These are phyloP conservation scores for Cladosporium velox DNA, from an alignment of 2,329 filamentous ascomycete species.

Conservation along the genomic window DNA sequence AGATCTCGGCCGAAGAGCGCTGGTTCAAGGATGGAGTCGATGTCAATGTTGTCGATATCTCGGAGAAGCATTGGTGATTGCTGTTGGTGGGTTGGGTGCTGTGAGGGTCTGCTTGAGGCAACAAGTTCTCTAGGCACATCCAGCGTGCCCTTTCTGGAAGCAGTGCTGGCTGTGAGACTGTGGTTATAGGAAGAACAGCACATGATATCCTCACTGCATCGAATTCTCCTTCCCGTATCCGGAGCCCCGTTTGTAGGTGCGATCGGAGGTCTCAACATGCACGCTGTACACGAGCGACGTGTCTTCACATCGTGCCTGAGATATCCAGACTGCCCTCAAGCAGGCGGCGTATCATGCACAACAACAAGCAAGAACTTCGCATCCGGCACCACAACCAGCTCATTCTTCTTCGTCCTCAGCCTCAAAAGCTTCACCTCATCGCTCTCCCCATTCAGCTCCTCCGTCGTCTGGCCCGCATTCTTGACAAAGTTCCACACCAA, in stretches of 20 bases:
- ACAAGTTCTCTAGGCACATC: not conserved
- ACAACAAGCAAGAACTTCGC: constrained; percentile 76
- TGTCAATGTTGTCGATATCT: constrained; percentile 66
- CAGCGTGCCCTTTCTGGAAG: not conserved
- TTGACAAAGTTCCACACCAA: constrained; percentile 77
- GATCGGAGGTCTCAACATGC: not conserved
- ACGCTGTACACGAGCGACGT: not conserved
- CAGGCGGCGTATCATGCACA: constrained; percentile 76
- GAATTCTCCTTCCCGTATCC: not conserved
- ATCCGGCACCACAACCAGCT: constrained; percentile 81
- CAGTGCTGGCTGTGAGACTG: not conserved
- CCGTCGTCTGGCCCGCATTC: constrained; percentile 67
- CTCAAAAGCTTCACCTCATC: constrained; percentile 77
- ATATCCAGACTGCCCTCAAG: constrained; percentile 43
- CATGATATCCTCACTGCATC: not conserved
- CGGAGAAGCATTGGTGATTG: constrained; percentile 64
- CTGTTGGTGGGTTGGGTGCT: not conserved
- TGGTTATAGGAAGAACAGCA: not conserved
- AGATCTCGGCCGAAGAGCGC: constrained; percentile 61
- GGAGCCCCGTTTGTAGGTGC: not conserved
- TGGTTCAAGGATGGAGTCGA: constrained; percentile 69
- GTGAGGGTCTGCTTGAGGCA: not conserved
- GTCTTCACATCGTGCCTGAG: not conserved
- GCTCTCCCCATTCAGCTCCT: constrained; percentile 72
- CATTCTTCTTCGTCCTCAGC: constrained; percentile 80